These are phyloP conservation scores for Penstemon barbatus DNA, from an alignment of 257 asterid species.

Conservation along the genomic window DNA sequence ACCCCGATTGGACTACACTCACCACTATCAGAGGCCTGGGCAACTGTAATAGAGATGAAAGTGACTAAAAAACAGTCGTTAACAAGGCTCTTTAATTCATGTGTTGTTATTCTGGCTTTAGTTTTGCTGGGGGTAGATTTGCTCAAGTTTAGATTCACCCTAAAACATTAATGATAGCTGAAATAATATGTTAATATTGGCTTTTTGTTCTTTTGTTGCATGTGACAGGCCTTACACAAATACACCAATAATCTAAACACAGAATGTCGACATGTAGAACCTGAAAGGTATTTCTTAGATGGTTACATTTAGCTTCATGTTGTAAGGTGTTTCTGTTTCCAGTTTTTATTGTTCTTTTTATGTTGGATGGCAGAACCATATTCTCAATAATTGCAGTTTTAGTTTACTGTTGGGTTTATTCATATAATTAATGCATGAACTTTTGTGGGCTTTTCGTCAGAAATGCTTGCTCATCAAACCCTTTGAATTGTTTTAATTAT, in stretches of 20 bases:
- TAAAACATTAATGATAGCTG: background rate
- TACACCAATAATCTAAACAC: conserved; percentile 30
- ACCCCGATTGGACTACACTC: background rate
- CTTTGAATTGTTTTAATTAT: background rate
- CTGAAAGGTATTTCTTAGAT: conserved; percentile 54
- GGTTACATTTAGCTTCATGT: conserved; percentile 17
- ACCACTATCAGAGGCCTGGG: background rate
- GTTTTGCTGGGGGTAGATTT: conserved; percentile 20
- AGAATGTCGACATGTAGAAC: conserved; percentile 53
- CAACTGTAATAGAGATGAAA: conserved; percentile 2
- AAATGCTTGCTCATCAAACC: background rate
- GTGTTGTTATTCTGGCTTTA: conserved; percentile 8
- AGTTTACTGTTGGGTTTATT: conserved; percentile 10
- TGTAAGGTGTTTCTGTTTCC: background rate
- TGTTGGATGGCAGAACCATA: conserved; percentile 1
- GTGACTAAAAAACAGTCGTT: background rate
- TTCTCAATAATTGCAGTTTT: background rate
- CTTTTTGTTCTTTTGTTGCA: conserved; percentile 26
- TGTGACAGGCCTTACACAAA: conserved; percentile 51
- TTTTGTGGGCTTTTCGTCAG: conserved; percentile 2
- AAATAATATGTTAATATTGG: conserved; percentile 9
- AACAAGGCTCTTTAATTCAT: conserved; percentile 6
- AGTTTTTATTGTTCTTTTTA: background rate
- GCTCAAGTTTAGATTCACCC: background rate
- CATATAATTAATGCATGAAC: background rate